Evolutionary conservation across 2,329 filamentous ascomycete species (phyloP).

Genomic region (Ophiostoma ips): DNA sequence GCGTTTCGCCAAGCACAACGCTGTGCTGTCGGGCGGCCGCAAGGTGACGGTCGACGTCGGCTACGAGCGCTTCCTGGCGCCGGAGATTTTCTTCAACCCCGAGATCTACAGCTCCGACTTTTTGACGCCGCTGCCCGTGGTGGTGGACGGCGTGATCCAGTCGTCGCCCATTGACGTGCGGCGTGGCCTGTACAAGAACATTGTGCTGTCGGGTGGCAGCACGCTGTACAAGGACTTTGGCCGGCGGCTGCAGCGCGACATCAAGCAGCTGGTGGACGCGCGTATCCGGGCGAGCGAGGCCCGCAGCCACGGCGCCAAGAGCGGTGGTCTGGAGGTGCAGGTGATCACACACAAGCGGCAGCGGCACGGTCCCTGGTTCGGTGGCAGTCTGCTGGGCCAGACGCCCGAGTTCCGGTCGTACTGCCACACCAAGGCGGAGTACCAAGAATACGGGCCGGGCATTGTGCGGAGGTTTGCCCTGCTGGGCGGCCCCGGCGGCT

Average conservation of each 20-base stretch:
- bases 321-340: constrained; percentile 88
- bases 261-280: constrained; percentile 87
- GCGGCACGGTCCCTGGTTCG: constrained; percentile 96
- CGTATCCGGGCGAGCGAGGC: constrained; percentile 86
- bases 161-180: constrained; percentile 95
- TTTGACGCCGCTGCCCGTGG: constrained; percentile 81
- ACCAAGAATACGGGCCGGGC: constrained; percentile 90
- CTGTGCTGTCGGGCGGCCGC: constrained; percentile 73
- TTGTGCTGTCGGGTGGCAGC: constrained; percentile 91
- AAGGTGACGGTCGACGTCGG: constrained; percentile 81
- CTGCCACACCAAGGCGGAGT: constrained; percentile 90
- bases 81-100: constrained; percentile 99
- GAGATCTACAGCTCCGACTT: constrained; percentile 99
- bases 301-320: constrained; percentile 80
- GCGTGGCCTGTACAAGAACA: constrained; percentile 97
- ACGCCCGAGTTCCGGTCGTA: constrained; percentile 98
- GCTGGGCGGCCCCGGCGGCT: constrained; percentile 78
- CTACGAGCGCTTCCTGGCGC: constrained; percentile 94
- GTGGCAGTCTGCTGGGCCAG: constrained; percentile 88
- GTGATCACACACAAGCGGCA: constrained; percentile 97
- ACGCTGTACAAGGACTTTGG: constrained; percentile 99
- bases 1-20: constrained; percentile 79
- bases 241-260: constrained; percentile 87
- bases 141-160: constrained; percentile 95
- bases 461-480: constrained; percentile 92